These are phyloP conservation scores for Nicotiana knightiana DNA, from an alignment of 257 asterid genomes.

Conservation along the genomic window DNA sequence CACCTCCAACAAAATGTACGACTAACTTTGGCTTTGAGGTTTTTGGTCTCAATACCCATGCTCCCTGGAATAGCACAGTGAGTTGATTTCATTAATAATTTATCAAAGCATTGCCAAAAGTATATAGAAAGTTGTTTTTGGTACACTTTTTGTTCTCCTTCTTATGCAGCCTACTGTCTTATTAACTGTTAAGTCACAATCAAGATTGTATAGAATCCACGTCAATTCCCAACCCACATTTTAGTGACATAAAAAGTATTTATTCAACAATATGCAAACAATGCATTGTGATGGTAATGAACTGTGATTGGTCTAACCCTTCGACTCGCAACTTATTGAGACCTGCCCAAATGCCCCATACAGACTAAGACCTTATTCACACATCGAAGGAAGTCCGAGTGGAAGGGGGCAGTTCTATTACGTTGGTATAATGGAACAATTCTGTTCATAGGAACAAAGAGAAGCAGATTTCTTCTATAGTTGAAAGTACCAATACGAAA, in stretches of 20 bases:
- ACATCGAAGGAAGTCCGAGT: no score
- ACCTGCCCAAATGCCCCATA: no score
- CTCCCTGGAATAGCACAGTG: slow-evolving; percentile 48
- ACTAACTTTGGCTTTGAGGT: slow-evolving; percentile 44
- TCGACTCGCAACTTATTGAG: no score
- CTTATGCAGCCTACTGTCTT: not conserved
- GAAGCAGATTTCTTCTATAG: no score
- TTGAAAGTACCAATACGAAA: no score
- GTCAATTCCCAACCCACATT: not conserved
- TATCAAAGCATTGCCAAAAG: slow-evolving; percentile 9
- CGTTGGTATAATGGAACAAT: no score
- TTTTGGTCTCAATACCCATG: slow-evolving; percentile 83
- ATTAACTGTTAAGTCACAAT: not conserved
- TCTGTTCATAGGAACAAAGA: no score
- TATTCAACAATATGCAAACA: not conserved
- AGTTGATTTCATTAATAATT: not conserved
- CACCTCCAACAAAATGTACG: slow-evolving; percentile 86
- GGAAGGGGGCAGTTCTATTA: no score
- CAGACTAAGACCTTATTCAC: no score
- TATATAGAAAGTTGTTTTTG: not conserved
- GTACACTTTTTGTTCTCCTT: not conserved
- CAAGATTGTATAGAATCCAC: not conserved
- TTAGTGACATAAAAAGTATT: not conserved
- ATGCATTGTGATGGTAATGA: not conserved
- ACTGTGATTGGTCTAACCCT: no score